These are phyloP conservation scores for Rhynchosporium graminicola DNA, from an alignment of 2,329 filamentous ascomycete genomes.

Conservation along the genomic window DNA sequence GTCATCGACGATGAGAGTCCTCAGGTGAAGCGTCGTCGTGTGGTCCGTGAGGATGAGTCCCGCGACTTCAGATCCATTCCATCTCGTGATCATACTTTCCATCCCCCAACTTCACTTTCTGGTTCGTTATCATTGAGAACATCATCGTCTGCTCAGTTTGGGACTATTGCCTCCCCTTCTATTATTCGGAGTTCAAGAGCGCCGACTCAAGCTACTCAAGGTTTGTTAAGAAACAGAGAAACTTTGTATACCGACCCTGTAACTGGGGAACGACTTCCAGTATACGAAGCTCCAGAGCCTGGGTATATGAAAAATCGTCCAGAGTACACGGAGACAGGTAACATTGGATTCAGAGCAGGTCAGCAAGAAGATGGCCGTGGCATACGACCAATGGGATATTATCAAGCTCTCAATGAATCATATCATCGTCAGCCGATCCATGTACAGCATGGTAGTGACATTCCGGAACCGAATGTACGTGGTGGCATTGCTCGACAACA, in stretches of 20 bases:
- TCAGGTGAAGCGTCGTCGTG: constrained; percentile 36
- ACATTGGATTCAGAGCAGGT: constrained; percentile 19
- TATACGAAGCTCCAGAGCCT: constrained; percentile 34
- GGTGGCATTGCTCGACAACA: constrained; percentile 24
- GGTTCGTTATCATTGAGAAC: constrained; percentile 33
- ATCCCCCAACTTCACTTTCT: constrained; percentile 26
- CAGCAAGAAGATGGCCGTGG: constrained; percentile 20
- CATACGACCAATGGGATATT: constrained; percentile 23
- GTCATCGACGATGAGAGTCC: constrained; percentile 39
- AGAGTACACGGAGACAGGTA: constrained; percentile 26
- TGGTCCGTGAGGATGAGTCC: constrained; percentile 35
- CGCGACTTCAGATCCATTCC: constrained; percentile 34
- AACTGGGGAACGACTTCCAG: constrained; percentile 30
- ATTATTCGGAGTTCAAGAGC: constrained; percentile 23
- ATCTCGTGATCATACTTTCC: constrained; percentile 30
- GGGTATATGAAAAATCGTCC: constrained; percentile 25
- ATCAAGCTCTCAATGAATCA: constrained; percentile 21
- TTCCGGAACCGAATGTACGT: constrained; percentile 24
- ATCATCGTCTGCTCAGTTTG: constrained; percentile 30
- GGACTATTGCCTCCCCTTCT: constrained; percentile 17
- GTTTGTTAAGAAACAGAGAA: constrained; percentile 32
- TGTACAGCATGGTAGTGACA: constrained; percentile 20
- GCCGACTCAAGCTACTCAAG: constrained; percentile 32
- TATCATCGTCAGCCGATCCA: constrained; percentile 23
- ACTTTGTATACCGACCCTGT: constrained; percentile 27